phyloP scores from a whole-genome alignment of 306 rosid genomes.

The Sicyos baderoa region DNA sequence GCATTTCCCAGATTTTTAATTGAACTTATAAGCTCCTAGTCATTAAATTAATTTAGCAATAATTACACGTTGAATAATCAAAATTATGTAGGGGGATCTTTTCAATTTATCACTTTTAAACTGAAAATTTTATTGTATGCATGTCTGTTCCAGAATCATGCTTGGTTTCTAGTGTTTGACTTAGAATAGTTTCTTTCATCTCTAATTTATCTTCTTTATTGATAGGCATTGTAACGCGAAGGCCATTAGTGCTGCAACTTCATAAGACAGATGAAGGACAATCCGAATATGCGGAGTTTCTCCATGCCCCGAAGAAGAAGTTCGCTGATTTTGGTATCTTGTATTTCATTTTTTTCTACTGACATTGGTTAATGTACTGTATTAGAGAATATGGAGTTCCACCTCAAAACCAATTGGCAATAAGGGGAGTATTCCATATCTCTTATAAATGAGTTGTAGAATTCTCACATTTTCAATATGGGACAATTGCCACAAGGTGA shows the following conservation, averaged over 20 bases:
- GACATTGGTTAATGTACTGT: neutral
- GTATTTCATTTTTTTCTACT: neutral
- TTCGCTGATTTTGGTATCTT: conserved; percentile 67
- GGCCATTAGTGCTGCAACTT: conserved; percentile 93
- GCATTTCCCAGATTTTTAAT: neutral
- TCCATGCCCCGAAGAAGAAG: conserved; percentile 75
- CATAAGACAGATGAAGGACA: conserved; percentile 66
- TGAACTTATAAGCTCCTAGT: neutral
- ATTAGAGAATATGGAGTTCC: too few species aligned
- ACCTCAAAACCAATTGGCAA: too few species aligned
- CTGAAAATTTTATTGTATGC: neutral
- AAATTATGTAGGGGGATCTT: neutral
- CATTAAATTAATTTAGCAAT: neutral
- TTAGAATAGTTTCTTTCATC: neutral
- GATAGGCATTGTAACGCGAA: conserved; percentile 87
- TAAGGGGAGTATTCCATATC: too few species aligned
- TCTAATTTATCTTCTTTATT: conserved; percentile 12
- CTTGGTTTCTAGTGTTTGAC: neutral
- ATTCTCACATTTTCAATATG: too few species aligned
- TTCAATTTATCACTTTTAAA: neutral
- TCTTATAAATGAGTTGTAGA: too few species aligned
- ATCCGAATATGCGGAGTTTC: conserved; percentile 90
- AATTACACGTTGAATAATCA: neutral
- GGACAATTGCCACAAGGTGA: too few species aligned
- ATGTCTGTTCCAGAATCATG: neutral